Evolutionary conservation across 2,329 filamentous ascomycete genomes (phyloP).

Genomic region (Pezicula radicicola): DNA sequence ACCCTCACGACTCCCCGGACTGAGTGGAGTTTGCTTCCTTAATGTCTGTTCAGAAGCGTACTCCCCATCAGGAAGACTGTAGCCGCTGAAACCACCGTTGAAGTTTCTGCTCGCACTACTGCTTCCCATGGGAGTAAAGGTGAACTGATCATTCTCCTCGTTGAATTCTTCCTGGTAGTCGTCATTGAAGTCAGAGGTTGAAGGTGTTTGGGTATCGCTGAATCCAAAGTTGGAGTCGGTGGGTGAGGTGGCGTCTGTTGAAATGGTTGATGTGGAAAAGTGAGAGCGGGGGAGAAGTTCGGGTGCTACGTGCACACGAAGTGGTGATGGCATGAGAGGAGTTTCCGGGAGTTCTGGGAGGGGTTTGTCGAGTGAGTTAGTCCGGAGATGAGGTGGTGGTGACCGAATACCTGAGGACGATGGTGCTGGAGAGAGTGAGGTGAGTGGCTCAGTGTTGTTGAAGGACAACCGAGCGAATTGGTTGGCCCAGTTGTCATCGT

Average conservation of each 20-base stretch:
- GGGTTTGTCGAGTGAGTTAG: constrained; percentile 17
- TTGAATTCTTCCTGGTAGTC: constrained; percentile 13
- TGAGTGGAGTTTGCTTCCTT: constrained; percentile 6
- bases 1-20: neutral
- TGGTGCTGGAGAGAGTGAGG: constrained; percentile 23
- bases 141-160: constrained; percentile 16
- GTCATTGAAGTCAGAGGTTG: constrained; percentile 14
- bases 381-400: constrained; percentile 5
- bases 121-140: constrained; percentile 12
- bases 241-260: constrained; percentile 20
- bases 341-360: constrained; percentile 23
- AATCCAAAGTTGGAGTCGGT: constrained; percentile 22
- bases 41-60: constrained; percentile 16
- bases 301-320: neutral
- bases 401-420: constrained; percentile 4
- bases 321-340: neutral
- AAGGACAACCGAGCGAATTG: constrained; percentile 14
- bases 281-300: constrained; percentile 12
- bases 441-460: constrained; percentile 17
- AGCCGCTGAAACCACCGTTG: constrained; percentile 14
- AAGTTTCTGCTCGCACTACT: neutral
- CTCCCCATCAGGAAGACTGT: constrained; percentile 19
- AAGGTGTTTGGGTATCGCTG: constrained; percentile 10
- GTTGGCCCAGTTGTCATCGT: constrained; percentile 62
- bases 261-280: constrained; percentile 27